phyloP scores from a whole-genome alignment of 257 asterid genomes.

The Fraxinus americana region DNA sequence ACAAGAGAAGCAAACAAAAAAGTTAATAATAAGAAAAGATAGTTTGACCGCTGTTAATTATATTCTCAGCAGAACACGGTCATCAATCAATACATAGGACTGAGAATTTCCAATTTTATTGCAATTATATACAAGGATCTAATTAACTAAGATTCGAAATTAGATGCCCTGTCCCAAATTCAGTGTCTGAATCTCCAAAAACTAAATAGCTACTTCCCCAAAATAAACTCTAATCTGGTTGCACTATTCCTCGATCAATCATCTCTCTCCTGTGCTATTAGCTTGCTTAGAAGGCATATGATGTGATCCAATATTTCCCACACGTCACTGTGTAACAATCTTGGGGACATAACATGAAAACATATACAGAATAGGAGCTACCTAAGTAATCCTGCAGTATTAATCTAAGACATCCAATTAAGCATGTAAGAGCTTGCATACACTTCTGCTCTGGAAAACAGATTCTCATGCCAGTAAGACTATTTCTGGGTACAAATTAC shows the following conservation, averaged over 20 bases:
- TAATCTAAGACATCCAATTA: slow-evolving; percentile 9
- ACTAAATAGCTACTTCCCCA: not conserved
- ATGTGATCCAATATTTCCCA: slow-evolving; percentile 2
- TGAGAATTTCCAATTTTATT: slow-evolving; percentile 2
- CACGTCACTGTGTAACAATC: not conserved
- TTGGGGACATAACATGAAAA: not conserved
- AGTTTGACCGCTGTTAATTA: slow-evolving; percentile 14
- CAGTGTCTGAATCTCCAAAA: not conserved
- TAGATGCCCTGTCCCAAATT: not conserved
- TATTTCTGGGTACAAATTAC: not conserved
- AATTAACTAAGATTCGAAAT: not conserved
- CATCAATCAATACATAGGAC: slow-evolving; percentile 14
- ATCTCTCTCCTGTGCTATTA: not conserved
- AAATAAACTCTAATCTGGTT: not conserved
- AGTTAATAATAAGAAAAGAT: not conserved
- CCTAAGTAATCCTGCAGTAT: slow-evolving; percentile 2
- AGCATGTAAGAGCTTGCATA: not conserved
- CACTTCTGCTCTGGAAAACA: slow-evolving; percentile 1
- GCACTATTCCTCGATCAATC: not conserved
- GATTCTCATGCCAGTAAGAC: slow-evolving; percentile 11
- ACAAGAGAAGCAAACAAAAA: slow-evolving; percentile 18
- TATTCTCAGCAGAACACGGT: slow-evolving; percentile 5
- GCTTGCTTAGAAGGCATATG: not conserved
- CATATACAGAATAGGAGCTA: not conserved
- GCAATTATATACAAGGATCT: slow-evolving; percentile 6